These are phyloP conservation scores for Pyrenochaeta sp. DNA, from an alignment of 2,329 filamentous ascomycete genomes.

Conservation along the genomic window DNA sequence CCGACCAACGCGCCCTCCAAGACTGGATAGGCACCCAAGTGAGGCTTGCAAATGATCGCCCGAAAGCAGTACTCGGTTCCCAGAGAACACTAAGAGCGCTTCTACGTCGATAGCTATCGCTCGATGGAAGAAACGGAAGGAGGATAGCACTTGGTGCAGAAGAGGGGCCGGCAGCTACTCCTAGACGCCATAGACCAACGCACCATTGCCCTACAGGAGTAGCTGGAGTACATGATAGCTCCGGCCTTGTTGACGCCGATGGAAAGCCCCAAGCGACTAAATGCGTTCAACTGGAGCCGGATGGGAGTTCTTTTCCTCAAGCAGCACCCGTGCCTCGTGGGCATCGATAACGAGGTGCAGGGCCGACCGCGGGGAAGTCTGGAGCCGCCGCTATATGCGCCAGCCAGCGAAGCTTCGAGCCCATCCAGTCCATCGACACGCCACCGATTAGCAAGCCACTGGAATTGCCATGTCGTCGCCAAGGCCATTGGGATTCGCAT, in stretches of 20 bases:
- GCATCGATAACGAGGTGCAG: constrained; percentile 13
- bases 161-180: constrained; percentile 1
- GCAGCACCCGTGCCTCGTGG: constrained; percentile 5
- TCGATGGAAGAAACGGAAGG: not conserved
- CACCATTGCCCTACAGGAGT: no score
- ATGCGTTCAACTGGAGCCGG: not conserved
- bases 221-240: not conserved
- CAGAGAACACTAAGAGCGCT: no score
- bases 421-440: constrained; percentile 9
- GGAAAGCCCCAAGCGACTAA: not conserved
- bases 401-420: constrained; percentile 9
- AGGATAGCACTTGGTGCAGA: not conserved
- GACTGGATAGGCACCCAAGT: constrained; percentile 5
- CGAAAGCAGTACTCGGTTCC: no score
- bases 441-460: constrained; percentile 12
- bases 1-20: not conserved
- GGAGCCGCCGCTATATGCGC: constrained; percentile 20
- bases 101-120: no score
- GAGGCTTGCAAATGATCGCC: not conserved
- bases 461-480: constrained; percentile 18
- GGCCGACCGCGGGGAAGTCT: constrained; percentile 20
- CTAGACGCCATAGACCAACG: not conserved
- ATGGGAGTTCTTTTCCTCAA: constrained; percentile 11
- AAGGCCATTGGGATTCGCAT: constrained; percentile 38
- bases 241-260: not conserved